phyloP scores from a whole-genome alignment of 2,329 filamentous ascomycete genomes.

The Sporothrix variecibatus region DNA sequence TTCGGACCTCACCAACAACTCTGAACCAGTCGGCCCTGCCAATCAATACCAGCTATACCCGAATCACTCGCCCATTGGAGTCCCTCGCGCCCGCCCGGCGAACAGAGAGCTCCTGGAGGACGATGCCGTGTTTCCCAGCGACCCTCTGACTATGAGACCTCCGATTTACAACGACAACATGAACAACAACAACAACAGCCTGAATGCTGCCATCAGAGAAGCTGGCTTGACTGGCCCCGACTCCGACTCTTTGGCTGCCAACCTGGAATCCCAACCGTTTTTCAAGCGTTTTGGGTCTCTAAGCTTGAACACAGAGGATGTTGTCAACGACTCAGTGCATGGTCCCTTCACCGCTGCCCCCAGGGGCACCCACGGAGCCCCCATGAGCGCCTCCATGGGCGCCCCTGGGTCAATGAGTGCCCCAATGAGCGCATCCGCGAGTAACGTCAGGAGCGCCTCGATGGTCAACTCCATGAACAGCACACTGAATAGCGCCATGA shows the following conservation, averaged over 20 bases:
- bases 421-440: background rate
- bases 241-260: background rate
- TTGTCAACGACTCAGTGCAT: background rate
- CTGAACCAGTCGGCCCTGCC: slow-evolving; percentile 49
- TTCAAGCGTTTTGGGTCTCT: slow-evolving; percentile 38
- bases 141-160: slow-evolving; percentile 62
- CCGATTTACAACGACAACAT: background rate
- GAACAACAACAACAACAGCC: background rate
- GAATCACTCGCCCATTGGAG: slow-evolving; percentile 71
- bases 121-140: slow-evolving; percentile 67
- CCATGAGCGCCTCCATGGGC: slow-evolving; percentile 48
- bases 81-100: slow-evolving; percentile 60
- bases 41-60: slow-evolving; percentile 64
- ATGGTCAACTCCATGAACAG: background rate
- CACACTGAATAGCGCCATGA: background rate
- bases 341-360: slow-evolving; percentile 27
- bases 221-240: background rate
- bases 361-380: slow-evolving; percentile 49
- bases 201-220: background rate
- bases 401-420: background rate
- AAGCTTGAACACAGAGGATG: slow-evolving; percentile 32
- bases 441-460: background rate
- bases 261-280: background rate
- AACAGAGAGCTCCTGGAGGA: slow-evolving; percentile 74
- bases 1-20: slow-evolving; percentile 59